These are phyloP conservation scores for Penicillium pulvis DNA, from an alignment of 495 filamentous ascomycete genomes.

Conservation along the genomic window DNA sequence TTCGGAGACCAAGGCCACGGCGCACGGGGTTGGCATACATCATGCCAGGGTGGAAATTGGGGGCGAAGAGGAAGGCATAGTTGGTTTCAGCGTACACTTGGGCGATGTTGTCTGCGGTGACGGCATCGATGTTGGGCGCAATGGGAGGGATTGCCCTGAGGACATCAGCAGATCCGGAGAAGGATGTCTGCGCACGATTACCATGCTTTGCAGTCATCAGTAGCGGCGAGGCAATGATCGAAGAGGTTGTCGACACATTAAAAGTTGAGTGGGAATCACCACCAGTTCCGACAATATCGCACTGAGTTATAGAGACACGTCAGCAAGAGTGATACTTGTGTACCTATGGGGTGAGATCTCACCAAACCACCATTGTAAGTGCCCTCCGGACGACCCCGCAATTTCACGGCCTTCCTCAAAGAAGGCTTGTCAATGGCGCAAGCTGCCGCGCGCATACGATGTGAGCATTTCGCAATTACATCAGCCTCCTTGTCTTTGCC, in stretches of 20 bases:
- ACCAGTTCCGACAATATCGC: slow-evolving; percentile 97
- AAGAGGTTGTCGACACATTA: slow-evolving; percentile 94
- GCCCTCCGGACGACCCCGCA: slow-evolving; percentile 61
- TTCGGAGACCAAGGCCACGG: slow-evolving; percentile 81
- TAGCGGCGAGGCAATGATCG: slow-evolving; percentile 83
- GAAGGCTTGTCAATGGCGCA: slow-evolving; percentile 61
- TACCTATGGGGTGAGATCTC: slow-evolving; percentile 16
- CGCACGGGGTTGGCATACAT: slow-evolving; percentile 80
- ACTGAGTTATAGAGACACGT: slow-evolving; percentile 47
- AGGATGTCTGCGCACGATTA: slow-evolving; percentile 92
- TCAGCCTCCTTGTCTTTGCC: slow-evolving; percentile 73
- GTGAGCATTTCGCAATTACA: slow-evolving; percentile 76
- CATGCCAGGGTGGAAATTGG: slow-evolving; percentile 95
- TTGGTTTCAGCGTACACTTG: slow-evolving; percentile 73
- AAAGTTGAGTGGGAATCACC: slow-evolving; percentile 96
- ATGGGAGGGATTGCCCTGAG: slow-evolving; percentile 68
- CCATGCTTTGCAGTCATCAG: slow-evolving; percentile 92
- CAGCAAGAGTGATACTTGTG: not conserved
- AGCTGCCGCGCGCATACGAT: slow-evolving; percentile 69
- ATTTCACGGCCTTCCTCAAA: slow-evolving; percentile 58
- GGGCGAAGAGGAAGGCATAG: slow-evolving; percentile 96
- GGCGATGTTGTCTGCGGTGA: slow-evolving; percentile 68
- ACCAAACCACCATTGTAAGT: slow-evolving; percentile 72
- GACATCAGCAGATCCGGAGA: slow-evolving; percentile 93
- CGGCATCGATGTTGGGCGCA: slow-evolving; percentile 69